Conservation (phyloP, 176 grass and related monocot species). For the Triticum turgidum region DNA sequence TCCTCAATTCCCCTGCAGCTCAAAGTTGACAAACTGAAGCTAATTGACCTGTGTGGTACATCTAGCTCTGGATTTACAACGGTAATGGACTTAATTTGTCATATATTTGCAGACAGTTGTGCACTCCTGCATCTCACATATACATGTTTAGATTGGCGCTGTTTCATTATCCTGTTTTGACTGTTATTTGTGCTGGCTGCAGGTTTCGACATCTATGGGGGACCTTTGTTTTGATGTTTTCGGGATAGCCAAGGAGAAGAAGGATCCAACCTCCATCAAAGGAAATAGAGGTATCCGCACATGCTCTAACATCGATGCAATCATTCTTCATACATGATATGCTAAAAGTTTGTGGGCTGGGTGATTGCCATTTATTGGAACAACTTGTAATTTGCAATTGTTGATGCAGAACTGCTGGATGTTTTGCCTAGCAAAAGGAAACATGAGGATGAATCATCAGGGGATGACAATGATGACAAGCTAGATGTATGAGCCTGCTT, state of each 20-base stretch:
- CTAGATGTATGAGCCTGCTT: constrained; percentile 45
- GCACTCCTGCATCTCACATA: neutral
- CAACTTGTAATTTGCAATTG: neutral
- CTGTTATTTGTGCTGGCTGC: neutral
- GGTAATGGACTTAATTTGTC: constrained; percentile 37
- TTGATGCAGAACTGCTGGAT: constrained; percentile 66
- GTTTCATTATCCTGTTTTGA: constrained; percentile 22
- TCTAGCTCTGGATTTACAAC: constrained; percentile 83
- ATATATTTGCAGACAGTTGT: neutral
- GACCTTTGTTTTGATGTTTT: constrained; percentile 98
- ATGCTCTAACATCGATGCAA: neutral
- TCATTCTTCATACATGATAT: neutral
- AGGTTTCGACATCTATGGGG: constrained; percentile 91
- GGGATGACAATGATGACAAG: constrained; percentile 48
- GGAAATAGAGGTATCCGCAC: constrained; percentile 77
- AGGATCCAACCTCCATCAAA: constrained; percentile 75
- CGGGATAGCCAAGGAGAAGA: constrained; percentile 86
- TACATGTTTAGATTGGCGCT: neutral
- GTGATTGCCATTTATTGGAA: neutral
- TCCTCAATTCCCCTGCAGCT: constrained; percentile 46
- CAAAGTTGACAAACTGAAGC: constrained; percentile 91
- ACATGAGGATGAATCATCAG: constrained; percentile 62
- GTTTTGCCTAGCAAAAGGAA: constrained; percentile 85
- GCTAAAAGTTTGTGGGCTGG: neutral
- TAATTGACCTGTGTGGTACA: constrained; percentile 85